A percentile compares a stretch with the other conserved stretches of the same genome.
Evolutionary conservation across 2,329 filamentous ascomycete species (phyloP).

Genomic region (Verticillium albo-atrum): DNA sequence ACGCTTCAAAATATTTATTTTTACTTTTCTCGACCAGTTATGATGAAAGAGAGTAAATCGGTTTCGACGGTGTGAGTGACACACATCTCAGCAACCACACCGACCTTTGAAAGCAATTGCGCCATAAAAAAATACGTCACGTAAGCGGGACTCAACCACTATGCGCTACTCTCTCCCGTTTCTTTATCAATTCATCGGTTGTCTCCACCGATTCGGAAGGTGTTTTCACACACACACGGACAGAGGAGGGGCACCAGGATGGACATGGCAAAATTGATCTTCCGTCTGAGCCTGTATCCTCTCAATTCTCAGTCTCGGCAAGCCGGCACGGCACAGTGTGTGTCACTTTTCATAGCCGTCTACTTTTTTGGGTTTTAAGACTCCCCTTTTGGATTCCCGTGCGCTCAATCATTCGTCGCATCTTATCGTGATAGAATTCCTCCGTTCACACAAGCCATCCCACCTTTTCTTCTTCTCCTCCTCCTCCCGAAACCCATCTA

Average conservation of each 20-base stretch:
- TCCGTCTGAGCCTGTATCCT: not conserved
- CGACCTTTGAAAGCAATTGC: not conserved
- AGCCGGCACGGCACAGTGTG: too few relatives aligned
- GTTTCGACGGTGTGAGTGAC: not conserved
- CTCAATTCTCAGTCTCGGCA: not conserved
- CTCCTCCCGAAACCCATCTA: slow-evolving; percentile 23
- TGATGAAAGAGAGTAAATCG: too few relatives aligned
- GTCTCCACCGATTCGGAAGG: not conserved
- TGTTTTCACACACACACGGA: not conserved
- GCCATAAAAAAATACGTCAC: not conserved
- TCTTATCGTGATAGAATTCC: not conserved
- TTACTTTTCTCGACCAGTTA: too few relatives aligned
- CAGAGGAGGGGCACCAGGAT: not conserved
- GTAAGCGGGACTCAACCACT: not conserved
- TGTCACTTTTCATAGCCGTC: not conserved
- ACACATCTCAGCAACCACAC: not conserved
- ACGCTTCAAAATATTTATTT: too few relatives aligned
- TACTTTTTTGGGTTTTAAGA: not conserved
- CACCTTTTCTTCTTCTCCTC: not conserved
- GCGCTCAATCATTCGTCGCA: not conserved
- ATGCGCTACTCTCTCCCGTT: not conserved
- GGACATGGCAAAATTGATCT: not conserved
- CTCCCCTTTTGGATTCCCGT: not conserved
- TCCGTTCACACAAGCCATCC: too few relatives aligned
- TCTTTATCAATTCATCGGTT: not conserved